Evolutionary conservation across 768 basidiomycete genomes (phyloP).

Genomic region (Boletus rubescentipes): DNA sequence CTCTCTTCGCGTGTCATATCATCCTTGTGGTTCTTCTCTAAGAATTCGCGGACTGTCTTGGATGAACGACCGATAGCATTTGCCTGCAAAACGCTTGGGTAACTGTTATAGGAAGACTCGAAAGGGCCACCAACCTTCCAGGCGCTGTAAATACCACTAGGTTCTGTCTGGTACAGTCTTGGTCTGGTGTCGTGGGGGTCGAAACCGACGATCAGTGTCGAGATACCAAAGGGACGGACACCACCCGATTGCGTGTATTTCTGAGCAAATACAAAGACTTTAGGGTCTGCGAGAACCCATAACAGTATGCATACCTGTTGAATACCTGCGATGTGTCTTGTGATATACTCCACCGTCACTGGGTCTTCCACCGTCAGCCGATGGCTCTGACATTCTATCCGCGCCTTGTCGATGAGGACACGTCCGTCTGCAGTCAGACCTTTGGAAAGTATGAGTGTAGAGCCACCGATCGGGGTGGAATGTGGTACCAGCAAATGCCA

Average conservation of each 20-base stretch:
- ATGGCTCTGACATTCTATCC: slow-evolving; percentile 97
- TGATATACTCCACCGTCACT: slow-evolving; percentile 97
- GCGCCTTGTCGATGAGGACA: slow-evolving; percentile 96
- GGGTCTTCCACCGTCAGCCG: slow-evolving; percentile 97
- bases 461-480: slow-evolving; percentile 1
- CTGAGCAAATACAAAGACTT: slow-evolving; percentile 38
- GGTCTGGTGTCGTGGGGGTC: slow-evolving; percentile 90
- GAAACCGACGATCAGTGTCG: slow-evolving; percentile 95
- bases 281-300: not conserved
- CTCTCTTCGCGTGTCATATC: slow-evolving; percentile 85
- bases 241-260: slow-evolving; percentile 98
- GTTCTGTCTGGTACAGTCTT: slow-evolving; percentile 94
- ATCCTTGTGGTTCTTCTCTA: slow-evolving; percentile 97
- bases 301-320: slow-evolving; percentile 70
- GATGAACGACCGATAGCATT: slow-evolving; percentile 97
- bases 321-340: slow-evolving; percentile 96
- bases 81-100: slow-evolving; percentile 52
- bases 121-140: slow-evolving; percentile 74
- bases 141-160: slow-evolving; percentile 95
- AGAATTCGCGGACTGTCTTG: slow-evolving; percentile 96
- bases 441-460: slow-evolving; percentile 32
- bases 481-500: slow-evolving; percentile 90
- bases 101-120: not conserved
- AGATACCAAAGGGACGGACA: slow-evolving; percentile 97
- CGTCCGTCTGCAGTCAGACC: slow-evolving; percentile 97